phyloP scores from a whole-genome alignment of 768 basidiomycete genomes.

The Nevesoporus exiguus region DNA sequence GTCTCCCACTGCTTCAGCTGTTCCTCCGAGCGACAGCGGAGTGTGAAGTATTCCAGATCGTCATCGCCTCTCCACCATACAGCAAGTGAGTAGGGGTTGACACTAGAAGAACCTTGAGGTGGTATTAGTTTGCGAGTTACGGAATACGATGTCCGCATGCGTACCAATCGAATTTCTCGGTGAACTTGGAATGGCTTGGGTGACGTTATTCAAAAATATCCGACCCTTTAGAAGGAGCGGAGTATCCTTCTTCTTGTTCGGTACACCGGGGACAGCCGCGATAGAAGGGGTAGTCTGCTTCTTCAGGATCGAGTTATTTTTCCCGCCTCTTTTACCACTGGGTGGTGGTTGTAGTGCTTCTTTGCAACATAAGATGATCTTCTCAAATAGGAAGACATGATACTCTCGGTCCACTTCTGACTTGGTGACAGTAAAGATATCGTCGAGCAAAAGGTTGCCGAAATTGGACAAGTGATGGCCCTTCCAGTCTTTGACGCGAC shows the following conservation, averaged over 20 bases:
- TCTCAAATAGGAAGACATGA: slow-evolving; percentile 97
- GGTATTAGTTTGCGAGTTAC: background rate
- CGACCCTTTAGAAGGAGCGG: slow-evolving; percentile 90
- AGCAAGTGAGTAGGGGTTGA: slow-evolving; percentile 72
- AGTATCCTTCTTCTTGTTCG: slow-evolving; percentile 70
- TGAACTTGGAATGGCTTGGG: slow-evolving; percentile 64
- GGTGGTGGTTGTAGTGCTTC: slow-evolving; percentile 64
- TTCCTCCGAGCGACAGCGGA: slow-evolving; percentile 90
- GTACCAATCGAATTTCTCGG: slow-evolving; percentile 58
- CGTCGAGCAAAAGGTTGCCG: slow-evolving; percentile 90
- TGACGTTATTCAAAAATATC: slow-evolving; percentile 96
- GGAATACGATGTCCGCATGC: slow-evolving; percentile 28
- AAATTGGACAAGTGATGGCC: slow-evolving; percentile 95
- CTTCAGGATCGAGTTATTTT: slow-evolving; percentile 87
- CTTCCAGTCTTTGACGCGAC: slow-evolving; percentile 97
- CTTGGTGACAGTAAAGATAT: slow-evolving; percentile 94
- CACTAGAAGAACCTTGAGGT: slow-evolving; percentile 42
- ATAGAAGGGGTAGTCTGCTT: slow-evolving; percentile 58
- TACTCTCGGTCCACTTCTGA: slow-evolving; percentile 96
- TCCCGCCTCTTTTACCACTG: slow-evolving; percentile 65
- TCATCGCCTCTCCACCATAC: slow-evolving; percentile 96
- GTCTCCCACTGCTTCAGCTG: slow-evolving; percentile 91
- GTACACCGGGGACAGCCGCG: slow-evolving; percentile 47
- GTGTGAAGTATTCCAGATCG: slow-evolving; percentile 88
- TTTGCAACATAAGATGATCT: slow-evolving; percentile 98